Evolutionary conservation across 306 rosid genomes (phyloP), one percentile per base, ranked within the genome.

Genomic region (Quillaja saponaria): DNA sequence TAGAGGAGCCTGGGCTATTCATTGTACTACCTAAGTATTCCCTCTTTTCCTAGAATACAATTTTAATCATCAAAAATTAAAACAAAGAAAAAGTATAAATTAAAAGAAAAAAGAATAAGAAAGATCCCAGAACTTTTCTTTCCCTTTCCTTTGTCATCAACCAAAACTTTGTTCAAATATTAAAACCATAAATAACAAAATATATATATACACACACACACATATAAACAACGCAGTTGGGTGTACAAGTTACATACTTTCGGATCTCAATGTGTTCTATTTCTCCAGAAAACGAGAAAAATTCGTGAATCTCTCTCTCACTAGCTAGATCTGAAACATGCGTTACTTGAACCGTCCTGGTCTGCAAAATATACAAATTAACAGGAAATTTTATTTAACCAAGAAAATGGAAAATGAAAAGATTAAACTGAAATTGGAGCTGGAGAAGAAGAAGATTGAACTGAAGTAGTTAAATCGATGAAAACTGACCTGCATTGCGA

Each of bases 271-370:
- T 70, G 64, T 81, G 89, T 46, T 87, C 96, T 37, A 91, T 85
- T 80, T 91, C 95, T 34, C 97, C 97, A 46, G 97, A 80, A 46
- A 91, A 91, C 1, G 96, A 91, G 75, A 91, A 91, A 77, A 87
- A 91, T 51, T 91, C 97, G 7, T 84, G 95, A 85, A 91, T 87
- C 87, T 91, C 97, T 69, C 97, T 80, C 74, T 85, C 97, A 42
- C 83, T 62, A 46, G 97, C 97, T 68, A 91, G 97, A 91, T 87
- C 95, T 79, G 97, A 87, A 39, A 87, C 67, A 15, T 85, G 84
- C 73, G 65, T 76, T 49, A 87, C 97, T 77, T 87, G 95, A 71
- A 87, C 96, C 10, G 97, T 87, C 61, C 95, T 82, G 14, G 90
- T 87, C 95, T 85, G 80, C 49, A 59, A 57, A 58, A 58, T 20